phyloP scores from a whole-genome alignment of 495 filamentous ascomycete genomes.

The Hyaloscypha hepaticicola region DNA sequence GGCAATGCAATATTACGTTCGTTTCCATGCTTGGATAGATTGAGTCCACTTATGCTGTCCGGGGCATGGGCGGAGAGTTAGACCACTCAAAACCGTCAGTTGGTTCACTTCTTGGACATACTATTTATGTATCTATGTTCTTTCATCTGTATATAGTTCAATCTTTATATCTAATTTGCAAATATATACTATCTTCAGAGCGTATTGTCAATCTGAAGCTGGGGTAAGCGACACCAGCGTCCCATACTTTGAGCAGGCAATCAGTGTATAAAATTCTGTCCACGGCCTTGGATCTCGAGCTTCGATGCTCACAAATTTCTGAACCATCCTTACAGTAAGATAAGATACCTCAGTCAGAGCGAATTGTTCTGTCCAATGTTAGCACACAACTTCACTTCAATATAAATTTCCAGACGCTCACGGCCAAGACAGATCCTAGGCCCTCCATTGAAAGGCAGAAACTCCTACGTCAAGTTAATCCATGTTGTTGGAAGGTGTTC shows the following conservation, averaged over 20 bases:
- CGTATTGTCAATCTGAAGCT: neutral
- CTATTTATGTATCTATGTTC: too few species aligned
- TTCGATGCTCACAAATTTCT: constrained; percentile 56
- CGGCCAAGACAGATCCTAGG: constrained; percentile 53
- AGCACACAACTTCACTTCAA: neutral
- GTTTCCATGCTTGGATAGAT: too few species aligned
- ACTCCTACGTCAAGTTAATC: constrained; percentile 36
- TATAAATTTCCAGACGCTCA: neutral
- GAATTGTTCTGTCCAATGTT: constrained; percentile 34
- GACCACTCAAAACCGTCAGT: too few species aligned
- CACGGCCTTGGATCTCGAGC: constrained; percentile 38
- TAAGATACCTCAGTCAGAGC: constrained; percentile 55
- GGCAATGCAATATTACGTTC: too few species aligned
- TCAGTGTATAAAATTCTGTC: constrained; percentile 6
- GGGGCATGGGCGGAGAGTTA: too few species aligned
- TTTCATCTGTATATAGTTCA: too few species aligned
- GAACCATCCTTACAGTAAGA: constrained; percentile 57
- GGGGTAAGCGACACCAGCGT: neutral
- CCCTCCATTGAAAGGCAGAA: constrained; percentile 62
- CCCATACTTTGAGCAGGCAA: constrained; percentile 1
- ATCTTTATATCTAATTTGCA: too few species aligned
- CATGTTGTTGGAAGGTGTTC: neutral
- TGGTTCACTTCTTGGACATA: too few species aligned
- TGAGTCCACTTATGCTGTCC: too few species aligned
- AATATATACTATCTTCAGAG: neutral